These are phyloP conservation scores for Moricandia arvensis DNA, from an alignment of 345 rosid species.

Conservation along the genomic window DNA sequence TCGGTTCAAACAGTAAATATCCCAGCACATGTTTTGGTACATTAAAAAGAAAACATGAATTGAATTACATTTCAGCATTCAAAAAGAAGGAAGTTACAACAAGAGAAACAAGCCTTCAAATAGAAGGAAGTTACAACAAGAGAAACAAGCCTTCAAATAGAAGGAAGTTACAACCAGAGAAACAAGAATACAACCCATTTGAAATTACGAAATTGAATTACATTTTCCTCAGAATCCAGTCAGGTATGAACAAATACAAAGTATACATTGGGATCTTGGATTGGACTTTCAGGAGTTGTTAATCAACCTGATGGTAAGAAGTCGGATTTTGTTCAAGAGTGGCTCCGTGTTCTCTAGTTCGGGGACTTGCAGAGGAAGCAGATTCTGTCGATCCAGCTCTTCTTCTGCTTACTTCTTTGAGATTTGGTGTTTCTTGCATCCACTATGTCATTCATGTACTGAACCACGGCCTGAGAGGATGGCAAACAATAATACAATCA, in stretches of 20 bases:
- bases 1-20: too few relatives aligned
- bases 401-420: conserved; percentile 61
- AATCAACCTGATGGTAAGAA: not conserved
- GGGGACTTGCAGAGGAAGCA: conserved; percentile 70
- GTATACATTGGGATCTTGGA: not conserved
- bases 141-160: too few relatives aligned
- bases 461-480: conserved; percentile 74
- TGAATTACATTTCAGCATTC: not conserved
- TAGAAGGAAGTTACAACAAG: too few relatives aligned
- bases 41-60: too few relatives aligned
- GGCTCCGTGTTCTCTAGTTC: conserved; percentile 55
- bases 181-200: not conserved
- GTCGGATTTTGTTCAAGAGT: conserved; percentile 13
- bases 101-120: conserved; percentile 3
- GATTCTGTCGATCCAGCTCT: conserved; percentile 74
- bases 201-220: not conserved
- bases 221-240: not conserved
- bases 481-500: conserved; percentile 12
- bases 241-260: conserved; percentile 19
- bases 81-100: not conserved
- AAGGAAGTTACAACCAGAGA: conserved; percentile 4
- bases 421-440: conserved; percentile 59
- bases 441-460: conserved; percentile 70
- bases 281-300: not conserved
- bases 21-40: too few relatives aligned